Evolutionary conservation across 768 basidiomycete species (phyloP).

Genomic region (Tylopilus subfusipes): DNA sequence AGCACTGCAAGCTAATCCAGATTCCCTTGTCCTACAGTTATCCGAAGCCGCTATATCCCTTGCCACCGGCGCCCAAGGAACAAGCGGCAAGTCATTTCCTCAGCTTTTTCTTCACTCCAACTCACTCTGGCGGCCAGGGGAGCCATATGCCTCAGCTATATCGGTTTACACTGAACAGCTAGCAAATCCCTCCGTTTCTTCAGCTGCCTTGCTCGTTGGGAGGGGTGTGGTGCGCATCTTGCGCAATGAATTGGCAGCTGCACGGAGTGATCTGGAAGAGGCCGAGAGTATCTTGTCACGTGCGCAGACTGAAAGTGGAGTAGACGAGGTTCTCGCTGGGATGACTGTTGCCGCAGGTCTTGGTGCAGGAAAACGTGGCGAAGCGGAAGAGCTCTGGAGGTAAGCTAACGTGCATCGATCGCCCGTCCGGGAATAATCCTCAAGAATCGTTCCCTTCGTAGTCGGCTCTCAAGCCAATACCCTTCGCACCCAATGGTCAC

Average conservation of each 20-base stretch:
- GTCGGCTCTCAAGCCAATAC: constrained; percentile 46
- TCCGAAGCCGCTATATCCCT: constrained; percentile 83
- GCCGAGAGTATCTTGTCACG: constrained; percentile 47
- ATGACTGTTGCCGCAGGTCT: constrained; percentile 62
- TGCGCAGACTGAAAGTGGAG: constrained; percentile 39
- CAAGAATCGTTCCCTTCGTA: constrained; percentile 17
- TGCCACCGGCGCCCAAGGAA: constrained; percentile 69
- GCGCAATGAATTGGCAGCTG: constrained; percentile 67
- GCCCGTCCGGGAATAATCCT: background rate
- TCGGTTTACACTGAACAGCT: constrained; percentile 82
- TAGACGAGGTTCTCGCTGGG: constrained; percentile 63
- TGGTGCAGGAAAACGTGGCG: constrained; percentile 50
- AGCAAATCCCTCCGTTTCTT: constrained; percentile 73
- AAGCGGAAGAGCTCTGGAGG: constrained; percentile 69
- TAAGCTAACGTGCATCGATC: constrained; percentile 35
- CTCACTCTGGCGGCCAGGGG: constrained; percentile 16
- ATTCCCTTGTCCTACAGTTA: constrained; percentile 83
- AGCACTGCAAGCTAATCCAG: constrained; percentile 83
- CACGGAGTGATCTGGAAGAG: constrained; percentile 80
- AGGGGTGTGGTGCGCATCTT: constrained; percentile 78
- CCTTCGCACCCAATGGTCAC: constrained; percentile 67
- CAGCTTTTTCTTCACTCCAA: background rate
- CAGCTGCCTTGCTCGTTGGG: constrained; percentile 71
- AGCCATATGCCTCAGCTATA: constrained; percentile 38
- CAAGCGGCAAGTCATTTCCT: constrained; percentile 38